These are phyloP conservation scores for Deuterostichococcus epilithicus DNA, from an alignment of 139 green algal species.

Conservation along the genomic window DNA sequence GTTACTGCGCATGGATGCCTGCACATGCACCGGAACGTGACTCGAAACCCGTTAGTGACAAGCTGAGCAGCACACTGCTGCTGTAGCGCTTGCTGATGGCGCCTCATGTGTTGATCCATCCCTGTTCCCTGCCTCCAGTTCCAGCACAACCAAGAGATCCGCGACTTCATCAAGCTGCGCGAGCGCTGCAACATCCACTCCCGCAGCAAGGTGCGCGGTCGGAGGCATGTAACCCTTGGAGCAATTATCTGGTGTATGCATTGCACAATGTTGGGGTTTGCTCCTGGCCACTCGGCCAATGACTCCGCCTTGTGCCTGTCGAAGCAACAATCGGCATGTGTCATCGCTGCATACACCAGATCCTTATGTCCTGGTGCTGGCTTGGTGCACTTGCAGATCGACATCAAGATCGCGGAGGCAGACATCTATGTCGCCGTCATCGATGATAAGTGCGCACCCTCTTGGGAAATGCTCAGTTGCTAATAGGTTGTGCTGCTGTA, in stretches of 20 bases:
- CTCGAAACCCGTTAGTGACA: no score
- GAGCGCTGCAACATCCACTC: conserved; percentile 44
- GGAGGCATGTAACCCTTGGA: no score
- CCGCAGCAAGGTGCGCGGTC: conserved; percentile 31
- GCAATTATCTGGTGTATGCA: no score
- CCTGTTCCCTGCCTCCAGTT: conserved; percentile 63
- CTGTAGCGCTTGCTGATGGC: conserved; percentile 47
- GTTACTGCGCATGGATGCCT: no score
- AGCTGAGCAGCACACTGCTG: no score
- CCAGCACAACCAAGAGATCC: conserved; percentile 54
- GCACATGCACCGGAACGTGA: no score
- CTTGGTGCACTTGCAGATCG: background rate
- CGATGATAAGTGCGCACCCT: conserved; percentile 27
- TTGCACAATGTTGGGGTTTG: background rate
- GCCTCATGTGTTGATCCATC: no score
- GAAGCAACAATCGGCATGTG: no score
- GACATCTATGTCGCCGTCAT: conserved; percentile 70
- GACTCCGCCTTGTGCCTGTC: no score
- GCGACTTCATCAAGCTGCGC: conserved; percentile 35
- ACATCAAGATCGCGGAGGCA: conserved; percentile 54
- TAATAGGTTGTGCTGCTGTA: no score
- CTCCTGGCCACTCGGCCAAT: background rate
- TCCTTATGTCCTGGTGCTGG: no score
- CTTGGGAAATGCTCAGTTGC: background rate
- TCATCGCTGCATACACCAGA: no score